Conservation (phyloP, 768 basidiomycete species). For the Hortiboletus flavorubellus region DNA sequence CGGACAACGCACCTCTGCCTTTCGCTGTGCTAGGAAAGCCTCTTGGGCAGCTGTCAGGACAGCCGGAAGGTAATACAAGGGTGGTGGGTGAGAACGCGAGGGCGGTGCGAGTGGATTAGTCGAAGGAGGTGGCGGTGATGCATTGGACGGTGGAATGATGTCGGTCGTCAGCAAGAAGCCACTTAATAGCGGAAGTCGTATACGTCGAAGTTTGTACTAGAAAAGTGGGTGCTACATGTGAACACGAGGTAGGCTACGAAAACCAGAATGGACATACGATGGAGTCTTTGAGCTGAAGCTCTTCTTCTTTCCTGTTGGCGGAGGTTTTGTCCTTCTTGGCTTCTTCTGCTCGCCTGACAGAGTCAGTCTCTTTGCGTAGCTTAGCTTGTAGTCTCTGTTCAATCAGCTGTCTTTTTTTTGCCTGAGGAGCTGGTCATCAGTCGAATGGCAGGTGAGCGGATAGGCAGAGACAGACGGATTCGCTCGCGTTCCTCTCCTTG, state of each 20-base stretch:
- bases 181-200: constrained; percentile 66
- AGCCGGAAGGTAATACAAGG: constrained; percentile 73
- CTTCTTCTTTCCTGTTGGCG: constrained; percentile 80
- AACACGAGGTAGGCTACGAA: neutral
- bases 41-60: constrained; percentile 68
- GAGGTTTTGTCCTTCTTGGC: constrained; percentile 77
- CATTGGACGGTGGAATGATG: constrained; percentile 43
- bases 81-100: constrained; percentile 67
- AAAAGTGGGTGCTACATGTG: neutral
- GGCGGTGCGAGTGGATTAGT: constrained; percentile 43
- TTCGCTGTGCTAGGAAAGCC: constrained; percentile 57
- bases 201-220: constrained; percentile 74
- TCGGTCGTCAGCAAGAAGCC: constrained; percentile 79
- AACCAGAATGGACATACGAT: constrained; percentile 48
- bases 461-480: constrained; percentile 52
- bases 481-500: constrained; percentile 79
- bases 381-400: constrained; percentile 85
- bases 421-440: constrained; percentile 41
- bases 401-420: constrained; percentile 78
- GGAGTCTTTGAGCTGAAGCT: constrained; percentile 75
- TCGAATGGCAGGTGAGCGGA: neutral
- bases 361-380: constrained; percentile 80
- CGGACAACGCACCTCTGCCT: constrained; percentile 50
- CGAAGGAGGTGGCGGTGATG: constrained; percentile 27
- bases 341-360: constrained; percentile 82